Evolutionary conservation across 176 grass and related monocot genomes (phyloP), one percentile per base, ranked within the genome.

Genomic region (Lolium rigidum): DNA sequence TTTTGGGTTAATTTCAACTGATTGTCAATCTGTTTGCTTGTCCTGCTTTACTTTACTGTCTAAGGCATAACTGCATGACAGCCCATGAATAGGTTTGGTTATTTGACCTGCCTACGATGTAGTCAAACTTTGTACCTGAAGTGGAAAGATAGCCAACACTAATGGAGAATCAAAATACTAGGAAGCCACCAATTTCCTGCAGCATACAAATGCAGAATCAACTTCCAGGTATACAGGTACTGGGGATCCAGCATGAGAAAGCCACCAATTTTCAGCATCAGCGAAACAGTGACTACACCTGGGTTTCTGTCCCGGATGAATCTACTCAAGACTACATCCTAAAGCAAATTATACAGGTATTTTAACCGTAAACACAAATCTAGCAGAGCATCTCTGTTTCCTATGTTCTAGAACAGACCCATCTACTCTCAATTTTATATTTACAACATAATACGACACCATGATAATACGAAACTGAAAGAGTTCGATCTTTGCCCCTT

Each of bases 111-210:
- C 20, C 35, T 20, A 54, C 46, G 13, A 49, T 28, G 61, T 17
- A 50, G 7, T 58, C 16, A 17, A 62, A 70, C 43, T 70, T 6
- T 50, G 38, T 80, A 94, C 92, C 88, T 35, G 31, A 35, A 35
- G 31, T 35, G 31, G 31, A 35, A 93, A 86, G 60, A 87, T 69
- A 78, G 59, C 71, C 80, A 86, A 65, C 85, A 94, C 77, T 12
- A 85, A 80, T 64, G 92, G 84, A 76, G 86, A 70, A 72, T 74
- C 52, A 39, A 89, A 56, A 86, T 49, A 85, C 61, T 64, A 24
- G 22, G 15, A 82, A 76, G 60, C 62, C 37, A 82, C 38, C 71
- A 69, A 68, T 63, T 49, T 49, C 22, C 38, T 77, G 60, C 16
- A 63, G 70, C n/a, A 38, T 22, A 49, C 9, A 15, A 66, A 46